phyloP scores from a whole-genome alignment of 2,329 filamentous ascomycete genomes.

The Talaromyces sp. region DNA sequence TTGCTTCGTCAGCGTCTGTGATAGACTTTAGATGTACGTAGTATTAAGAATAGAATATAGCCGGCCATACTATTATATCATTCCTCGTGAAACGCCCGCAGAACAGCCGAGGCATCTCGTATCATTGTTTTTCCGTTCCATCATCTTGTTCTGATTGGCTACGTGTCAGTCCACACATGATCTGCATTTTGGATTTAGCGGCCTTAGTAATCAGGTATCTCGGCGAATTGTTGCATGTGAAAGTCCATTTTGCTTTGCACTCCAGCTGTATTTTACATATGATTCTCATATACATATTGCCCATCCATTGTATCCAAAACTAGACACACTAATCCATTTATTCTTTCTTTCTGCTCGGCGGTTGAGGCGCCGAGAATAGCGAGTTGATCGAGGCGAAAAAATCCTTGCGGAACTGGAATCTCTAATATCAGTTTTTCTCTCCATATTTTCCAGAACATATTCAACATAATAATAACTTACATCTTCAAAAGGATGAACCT shows the following conservation, averaged over 20 bases:
- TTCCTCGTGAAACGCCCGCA: slow-evolving; percentile 17
- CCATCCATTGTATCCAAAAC: neutral
- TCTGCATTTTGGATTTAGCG: neutral
- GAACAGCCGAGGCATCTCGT: slow-evolving; percentile 28
- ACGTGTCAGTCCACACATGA: neutral
- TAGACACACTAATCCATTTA: neutral
- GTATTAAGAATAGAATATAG: neutral
- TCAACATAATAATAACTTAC: slow-evolving; percentile 24
- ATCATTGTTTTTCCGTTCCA: slow-evolving; percentile 22
- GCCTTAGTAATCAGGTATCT: neutral
- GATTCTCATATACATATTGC: neutral
- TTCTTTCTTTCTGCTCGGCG: slow-evolving; percentile 19
- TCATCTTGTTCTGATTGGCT: neutral
- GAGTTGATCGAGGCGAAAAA: slow-evolving; percentile 30
- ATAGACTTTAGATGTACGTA: neutral
- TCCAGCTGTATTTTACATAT: neutral
- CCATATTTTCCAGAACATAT: neutral
- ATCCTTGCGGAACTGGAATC: slow-evolving; percentile 28
- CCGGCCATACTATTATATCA: slow-evolving; percentile 2
- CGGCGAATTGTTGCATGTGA: slow-evolving; percentile 8
- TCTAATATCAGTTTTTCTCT: neutral
- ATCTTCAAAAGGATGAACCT: slow-evolving; percentile 36
- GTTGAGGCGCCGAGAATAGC: slow-evolving; percentile 30
- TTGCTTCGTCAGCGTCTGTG: slow-evolving; percentile 1
- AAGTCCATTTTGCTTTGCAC: neutral